A percentile compares a stretch with the other conserved stretches of the same genome.
Conservation (phyloP, 495 filamentous ascomycete species). For the Xylaria venustula region DNA sequence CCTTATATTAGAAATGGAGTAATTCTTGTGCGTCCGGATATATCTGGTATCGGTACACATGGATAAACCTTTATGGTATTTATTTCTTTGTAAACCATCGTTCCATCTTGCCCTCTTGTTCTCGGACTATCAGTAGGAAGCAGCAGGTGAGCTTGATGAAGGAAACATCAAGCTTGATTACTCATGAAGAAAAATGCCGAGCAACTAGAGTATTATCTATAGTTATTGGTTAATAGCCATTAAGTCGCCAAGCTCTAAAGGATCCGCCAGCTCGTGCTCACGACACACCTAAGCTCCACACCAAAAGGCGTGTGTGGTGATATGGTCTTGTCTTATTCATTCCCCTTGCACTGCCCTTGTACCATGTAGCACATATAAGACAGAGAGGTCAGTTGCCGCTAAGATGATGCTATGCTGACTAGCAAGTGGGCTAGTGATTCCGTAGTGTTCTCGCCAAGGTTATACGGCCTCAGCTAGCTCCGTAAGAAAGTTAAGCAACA, state of each 20-base stretch:
- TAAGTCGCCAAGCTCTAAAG: neutral
- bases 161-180: neutral
- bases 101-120: too few relatives aligned
- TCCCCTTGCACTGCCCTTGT: neutral
- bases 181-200: neutral
- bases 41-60: too few relatives aligned
- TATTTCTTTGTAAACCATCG: too few relatives aligned
- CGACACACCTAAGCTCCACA: neutral
- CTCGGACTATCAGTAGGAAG: too few relatives aligned
- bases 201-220: neutral
- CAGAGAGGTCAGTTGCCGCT: conserved; percentile 4
- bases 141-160: neutral
- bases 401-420: conserved; percentile 3
- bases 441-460: conserved; percentile 8
- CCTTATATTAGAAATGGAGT: too few relatives aligned
- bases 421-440: neutral
- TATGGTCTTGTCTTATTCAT: neutral
- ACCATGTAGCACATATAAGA: too few relatives aligned
- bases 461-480: neutral
- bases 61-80: too few relatives aligned
- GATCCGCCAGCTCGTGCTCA: neutral
- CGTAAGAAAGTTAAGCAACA: neutral
- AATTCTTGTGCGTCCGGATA: too few relatives aligned
- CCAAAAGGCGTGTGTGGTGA: neutral
- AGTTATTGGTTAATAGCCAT: neutral